Conservation (phyloP, 345 rosid genomes). For the Rhodomyrtus tomentosa region DNA sequence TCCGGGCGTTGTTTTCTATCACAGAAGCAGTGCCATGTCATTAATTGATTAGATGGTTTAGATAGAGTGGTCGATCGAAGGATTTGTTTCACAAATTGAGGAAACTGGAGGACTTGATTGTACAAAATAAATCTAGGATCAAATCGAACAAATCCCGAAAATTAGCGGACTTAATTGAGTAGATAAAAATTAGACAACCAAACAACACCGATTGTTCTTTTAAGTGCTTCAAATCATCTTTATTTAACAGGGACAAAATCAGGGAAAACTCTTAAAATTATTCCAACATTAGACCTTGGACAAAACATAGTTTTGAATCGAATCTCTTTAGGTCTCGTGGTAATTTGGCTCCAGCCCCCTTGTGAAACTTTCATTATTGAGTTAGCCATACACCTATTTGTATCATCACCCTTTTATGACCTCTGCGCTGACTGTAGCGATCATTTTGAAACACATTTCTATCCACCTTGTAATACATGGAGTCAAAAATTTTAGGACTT, state of each 20-base stretch:
- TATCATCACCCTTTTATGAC: not conserved
- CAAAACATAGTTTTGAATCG: rapidly evolving
- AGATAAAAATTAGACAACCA: not conserved
- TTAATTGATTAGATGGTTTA: not conserved
- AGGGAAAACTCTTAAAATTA: not conserved
- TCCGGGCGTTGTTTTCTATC: not conserved
- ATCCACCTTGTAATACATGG: not conserved
- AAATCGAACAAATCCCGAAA: rapidly evolving
- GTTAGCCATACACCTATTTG: not conserved
- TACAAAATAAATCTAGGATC: not conserved
- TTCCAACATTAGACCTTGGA: not conserved
- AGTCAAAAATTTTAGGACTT: not conserved
- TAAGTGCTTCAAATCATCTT: not conserved
- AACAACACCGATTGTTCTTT: not conserved
- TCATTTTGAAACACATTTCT: not conserved
- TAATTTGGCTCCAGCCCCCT: no score
- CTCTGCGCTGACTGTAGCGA: not conserved
- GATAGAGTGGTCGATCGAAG: not conserved
- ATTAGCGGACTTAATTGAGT: not conserved
- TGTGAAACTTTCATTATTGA: no score
- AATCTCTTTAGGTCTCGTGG: not conserved
- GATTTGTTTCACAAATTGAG: not conserved
- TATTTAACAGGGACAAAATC: not conserved
- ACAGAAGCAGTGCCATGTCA: not conserved
- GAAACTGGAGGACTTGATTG: not conserved